Evolutionary conservation across 2,329 filamentous ascomycete genomes (phyloP), one percentile per base, ranked within the genome.

Genomic region (Aspergillaceae sp.): DNA sequence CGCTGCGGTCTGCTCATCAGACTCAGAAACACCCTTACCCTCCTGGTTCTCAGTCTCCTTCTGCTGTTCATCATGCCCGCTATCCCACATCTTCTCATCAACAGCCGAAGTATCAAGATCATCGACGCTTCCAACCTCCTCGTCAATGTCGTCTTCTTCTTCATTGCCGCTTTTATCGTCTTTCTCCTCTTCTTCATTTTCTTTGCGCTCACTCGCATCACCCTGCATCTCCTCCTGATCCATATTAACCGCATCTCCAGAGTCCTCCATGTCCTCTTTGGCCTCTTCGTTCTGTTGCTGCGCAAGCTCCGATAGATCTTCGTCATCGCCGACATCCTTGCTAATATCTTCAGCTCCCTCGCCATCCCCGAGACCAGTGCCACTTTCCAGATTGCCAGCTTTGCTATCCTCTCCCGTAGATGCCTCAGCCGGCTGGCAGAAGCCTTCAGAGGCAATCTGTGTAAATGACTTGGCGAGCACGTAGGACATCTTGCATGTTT

Each of bases 71-170:
- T 87, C 83, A 34, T 71, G 70, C 40, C 83, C 82, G 35, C 89
- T 90, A 66, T 98, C 90, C 92, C 92, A 98, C 79, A 97, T 89
- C 74, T 97, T 98, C 71, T 98, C 94, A 62, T 98, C 94, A 1
- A 97, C 86, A 19, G 91, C 87, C 10, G 82, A 86, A 8, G 88
- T 84, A 56, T 95, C 91, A 37, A 95, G 74, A 58, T 94, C 88
- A 68, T 96, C 87, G 7, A 97, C 89, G 58, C 89, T 86, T 1
- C 90, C 92, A 4, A 86, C 79, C 66, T 97, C 88, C 57, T 95
- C 90, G 53, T 96, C 89, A 62, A 94, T 83, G 38, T 82, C 78
- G 28, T 86, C 79, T 7, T 83, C 74, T 43, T 83, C 78, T 36
- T 78, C 78, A 1, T 78, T 78, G 11, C 81, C 79, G 26, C 80